Conservation (phyloP, 441 rosid species). For the Metrosideros polymorpha region DNA sequence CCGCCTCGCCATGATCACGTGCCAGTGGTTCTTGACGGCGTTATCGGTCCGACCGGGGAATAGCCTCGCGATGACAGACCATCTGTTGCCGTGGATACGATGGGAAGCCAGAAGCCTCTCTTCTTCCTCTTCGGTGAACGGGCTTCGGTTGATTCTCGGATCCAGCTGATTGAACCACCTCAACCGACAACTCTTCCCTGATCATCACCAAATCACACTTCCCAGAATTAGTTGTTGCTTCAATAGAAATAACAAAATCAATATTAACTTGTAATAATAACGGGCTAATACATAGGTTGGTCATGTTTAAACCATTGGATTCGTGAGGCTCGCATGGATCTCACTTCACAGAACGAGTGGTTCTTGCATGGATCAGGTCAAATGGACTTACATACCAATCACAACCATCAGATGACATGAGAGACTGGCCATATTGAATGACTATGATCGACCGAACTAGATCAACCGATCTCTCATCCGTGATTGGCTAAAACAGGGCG, state of each 20-base stretch:
- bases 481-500: neutral
- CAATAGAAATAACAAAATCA: neutral
- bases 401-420: neutral
- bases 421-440: neutral
- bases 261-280: neutral
- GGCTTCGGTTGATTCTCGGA: slow-evolving; percentile 4
- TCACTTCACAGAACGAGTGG: neutral
- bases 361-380: neutral
- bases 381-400: neutral
- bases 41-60: slow-evolving; percentile 9
- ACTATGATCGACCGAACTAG: neutral
- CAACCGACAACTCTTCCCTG: slow-evolving; percentile 8
- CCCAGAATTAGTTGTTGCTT: neutral
- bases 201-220: neutral
- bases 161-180: slow-evolving; percentile 9
- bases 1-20: slow-evolving; percentile 3
- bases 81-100: neutral
- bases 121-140: slow-evolving; percentile 6
- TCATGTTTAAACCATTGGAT: neutral
- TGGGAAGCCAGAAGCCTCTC: slow-evolving; percentile 4
- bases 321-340: neutral
- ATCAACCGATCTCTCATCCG: neutral
- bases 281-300: neutral
- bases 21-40: slow-evolving; percentile 11
- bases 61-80: slow-evolving; percentile 2